Percentiles rank a stretch among this genome's conserved stretches.
These are phyloP conservation scores for Piloderma croceum DNA, from an alignment of 768 basidiomycete species.

Conservation along the genomic window DNA sequence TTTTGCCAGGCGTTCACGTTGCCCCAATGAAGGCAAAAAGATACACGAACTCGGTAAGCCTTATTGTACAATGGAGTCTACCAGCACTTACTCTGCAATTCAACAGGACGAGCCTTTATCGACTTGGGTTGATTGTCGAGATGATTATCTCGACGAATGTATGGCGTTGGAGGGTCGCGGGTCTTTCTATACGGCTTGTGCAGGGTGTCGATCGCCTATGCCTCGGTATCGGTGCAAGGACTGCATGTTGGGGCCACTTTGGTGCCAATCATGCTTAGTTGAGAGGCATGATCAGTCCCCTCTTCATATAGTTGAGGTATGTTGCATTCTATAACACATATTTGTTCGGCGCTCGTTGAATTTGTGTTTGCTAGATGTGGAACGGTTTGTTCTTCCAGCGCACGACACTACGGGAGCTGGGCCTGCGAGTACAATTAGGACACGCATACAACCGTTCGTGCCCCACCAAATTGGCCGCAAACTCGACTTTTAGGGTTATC, in stretches of 20 bases:
- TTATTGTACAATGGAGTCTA: neutral
- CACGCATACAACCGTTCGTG: constrained; percentile 7
- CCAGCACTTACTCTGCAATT: neutral
- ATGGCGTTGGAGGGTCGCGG: constrained; percentile 15
- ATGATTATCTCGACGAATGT: constrained; percentile 9
- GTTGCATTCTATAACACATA: neutral
- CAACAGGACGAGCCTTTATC: constrained; percentile 12
- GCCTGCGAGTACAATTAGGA: constrained; percentile 11
- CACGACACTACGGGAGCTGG: constrained; percentile 7
- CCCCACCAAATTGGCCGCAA: constrained; percentile 2
- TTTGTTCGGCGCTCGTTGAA: too few relatives aligned
- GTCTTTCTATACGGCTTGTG: neutral
- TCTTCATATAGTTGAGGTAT: constrained; percentile 17
- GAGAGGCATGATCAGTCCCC: constrained; percentile 10
- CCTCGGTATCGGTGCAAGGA: neutral
- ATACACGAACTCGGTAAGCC: constrained; percentile 12
- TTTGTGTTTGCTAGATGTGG: constrained; percentile 18
- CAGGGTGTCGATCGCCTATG: too few relatives aligned
- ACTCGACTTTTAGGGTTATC: constrained; percentile 7
- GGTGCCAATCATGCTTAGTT: constrained; percentile 12
- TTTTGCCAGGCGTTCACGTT: too few relatives aligned
- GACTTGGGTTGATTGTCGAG: constrained; percentile 13
- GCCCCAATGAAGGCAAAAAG: constrained; percentile 9
- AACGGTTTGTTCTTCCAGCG: constrained; percentile 7
- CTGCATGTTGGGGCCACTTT: neutral